phyloP scores from a whole-genome alignment of 495 filamentous ascomycete species.

The Aspergillus coremiiformis region DNA sequence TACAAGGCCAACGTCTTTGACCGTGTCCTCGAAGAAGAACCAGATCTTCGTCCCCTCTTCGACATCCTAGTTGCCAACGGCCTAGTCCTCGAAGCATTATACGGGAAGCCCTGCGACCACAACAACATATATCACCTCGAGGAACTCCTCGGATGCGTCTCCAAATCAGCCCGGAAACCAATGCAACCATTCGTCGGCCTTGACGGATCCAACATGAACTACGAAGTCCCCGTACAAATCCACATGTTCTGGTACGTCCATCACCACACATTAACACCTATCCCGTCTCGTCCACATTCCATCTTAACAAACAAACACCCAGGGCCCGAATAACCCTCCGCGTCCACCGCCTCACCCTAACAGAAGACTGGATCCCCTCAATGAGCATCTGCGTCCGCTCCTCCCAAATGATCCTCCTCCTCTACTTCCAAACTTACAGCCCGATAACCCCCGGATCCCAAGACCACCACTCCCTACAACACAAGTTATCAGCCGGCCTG shows the following conservation, averaged over 20 bases:
- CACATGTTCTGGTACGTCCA: not conserved
- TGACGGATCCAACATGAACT: not conserved
- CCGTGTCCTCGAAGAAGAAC: not conserved
- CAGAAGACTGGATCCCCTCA: not conserved
- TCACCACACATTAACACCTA: not conserved
- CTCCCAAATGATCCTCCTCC: not conserved
- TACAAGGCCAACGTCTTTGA: not conserved
- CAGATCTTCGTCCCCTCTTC: not conserved
- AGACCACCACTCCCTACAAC: not conserved
- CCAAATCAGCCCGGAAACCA: not conserved
- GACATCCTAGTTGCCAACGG: not conserved
- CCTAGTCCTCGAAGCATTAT: not conserved
- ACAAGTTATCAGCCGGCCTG: not conserved
- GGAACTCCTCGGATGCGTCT: not conserved
- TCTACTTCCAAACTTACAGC: not conserved
- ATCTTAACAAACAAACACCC: not conserved
- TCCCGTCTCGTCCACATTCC: not conserved
- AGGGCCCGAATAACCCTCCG: not conserved
- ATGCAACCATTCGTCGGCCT: not conserved
- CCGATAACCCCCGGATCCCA: not conserved
- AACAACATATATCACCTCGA: not conserved
- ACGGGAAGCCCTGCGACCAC: not conserved
- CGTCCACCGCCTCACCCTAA: not conserved
- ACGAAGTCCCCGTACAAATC: not conserved
- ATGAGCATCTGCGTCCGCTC: constrained; percentile 1